These are phyloP conservation scores for Phytophthora chlamydospora DNA, from an alignment of 352 stramenopile species.

Conservation along the genomic window DNA sequence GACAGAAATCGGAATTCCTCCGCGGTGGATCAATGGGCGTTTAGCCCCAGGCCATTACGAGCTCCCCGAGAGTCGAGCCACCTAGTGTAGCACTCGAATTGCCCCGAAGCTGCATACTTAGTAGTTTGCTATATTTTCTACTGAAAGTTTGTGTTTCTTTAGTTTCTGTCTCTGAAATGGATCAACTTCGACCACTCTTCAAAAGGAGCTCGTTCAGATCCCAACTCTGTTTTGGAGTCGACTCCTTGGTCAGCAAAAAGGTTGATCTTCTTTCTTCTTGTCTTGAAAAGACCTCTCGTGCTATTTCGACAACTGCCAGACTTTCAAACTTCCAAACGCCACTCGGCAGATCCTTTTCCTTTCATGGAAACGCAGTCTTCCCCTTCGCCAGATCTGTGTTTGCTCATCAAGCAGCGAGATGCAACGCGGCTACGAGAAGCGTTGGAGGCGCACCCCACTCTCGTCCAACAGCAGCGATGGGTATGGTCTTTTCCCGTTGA, in stretches of 20 bases:
- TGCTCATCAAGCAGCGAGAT: slow-evolving; percentile 59
- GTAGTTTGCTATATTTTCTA: no score
- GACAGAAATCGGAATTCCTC: slow-evolving; percentile 4
- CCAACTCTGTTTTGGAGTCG: no score
- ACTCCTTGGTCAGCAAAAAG: no score
- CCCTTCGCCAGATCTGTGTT: slow-evolving; percentile 50
- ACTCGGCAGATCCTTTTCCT: background rate
- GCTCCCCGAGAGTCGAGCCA: background rate
- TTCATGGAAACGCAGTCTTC: slow-evolving; percentile 9
- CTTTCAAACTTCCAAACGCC: slow-evolving; percentile 12
- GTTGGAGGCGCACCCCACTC: slow-evolving; percentile 38
- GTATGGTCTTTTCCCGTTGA: slow-evolving; percentile 26
- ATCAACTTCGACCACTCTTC: no score
- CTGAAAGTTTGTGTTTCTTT: no score
- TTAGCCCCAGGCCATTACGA: slow-evolving; percentile 11
- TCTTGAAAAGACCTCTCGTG: no score
- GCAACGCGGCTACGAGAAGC: slow-evolving; percentile 35
- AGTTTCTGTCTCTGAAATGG: no score
- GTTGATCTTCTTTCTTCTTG: no score
- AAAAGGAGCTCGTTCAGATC: no score
- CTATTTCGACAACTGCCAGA: slow-evolving; percentile 5
- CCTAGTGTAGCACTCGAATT: no score
- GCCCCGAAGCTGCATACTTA: background rate
- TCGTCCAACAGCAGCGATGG: slow-evolving; percentile 66
- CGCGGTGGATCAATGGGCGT: background rate